Conservation (phyloP, 192 early-diverging fungal species). For the Chytriomyces confervae region DNA sequence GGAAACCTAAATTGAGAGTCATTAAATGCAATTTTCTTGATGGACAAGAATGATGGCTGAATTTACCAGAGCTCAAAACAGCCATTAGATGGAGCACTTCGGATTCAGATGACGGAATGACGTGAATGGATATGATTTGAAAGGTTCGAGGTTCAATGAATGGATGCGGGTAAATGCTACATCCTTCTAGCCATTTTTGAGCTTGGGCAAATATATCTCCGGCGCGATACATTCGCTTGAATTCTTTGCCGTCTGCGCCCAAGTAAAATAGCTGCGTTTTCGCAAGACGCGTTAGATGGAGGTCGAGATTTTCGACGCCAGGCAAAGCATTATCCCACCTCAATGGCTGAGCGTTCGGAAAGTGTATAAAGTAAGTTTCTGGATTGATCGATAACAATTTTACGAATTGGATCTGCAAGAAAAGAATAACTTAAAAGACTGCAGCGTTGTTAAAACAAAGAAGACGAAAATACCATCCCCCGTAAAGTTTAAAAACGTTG, state of each 20-base stretch:
- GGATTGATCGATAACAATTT: slow-evolving; percentile 71
- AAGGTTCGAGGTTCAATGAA: slow-evolving; percentile 58
- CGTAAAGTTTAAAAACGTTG: slow-evolving; percentile 50
- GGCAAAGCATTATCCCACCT: slow-evolving; percentile 47
- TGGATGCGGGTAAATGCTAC: slow-evolving; percentile 49
- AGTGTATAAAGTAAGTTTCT: slow-evolving; percentile 77
- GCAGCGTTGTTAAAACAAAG: too few species aligned
- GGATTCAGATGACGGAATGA: slow-evolving; percentile 69
- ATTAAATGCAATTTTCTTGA: slow-evolving; percentile 9
- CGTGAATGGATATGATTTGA: slow-evolving; percentile 77
- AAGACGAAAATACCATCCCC: slow-evolving; percentile 6
- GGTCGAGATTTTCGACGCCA: slow-evolving; percentile 1
- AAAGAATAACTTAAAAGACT: neutral
- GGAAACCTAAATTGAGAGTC: slow-evolving; percentile 51
- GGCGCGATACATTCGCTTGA: slow-evolving; percentile 35
- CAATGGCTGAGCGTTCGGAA: slow-evolving; percentile 69
- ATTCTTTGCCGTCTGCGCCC: slow-evolving; percentile 60
- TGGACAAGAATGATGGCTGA: slow-evolving; percentile 4
- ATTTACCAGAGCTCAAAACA: slow-evolving; percentile 69
- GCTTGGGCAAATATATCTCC: slow-evolving; percentile 46
- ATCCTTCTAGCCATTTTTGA: slow-evolving; percentile 32
- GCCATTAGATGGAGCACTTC: slow-evolving; percentile 74
- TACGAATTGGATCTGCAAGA: slow-evolving; percentile 59
- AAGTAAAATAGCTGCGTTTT: slow-evolving; percentile 59
- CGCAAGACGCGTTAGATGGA: neutral